Evolutionary conservation across 1,284 basidiomycete genomes (phyloP).

Genomic region (Austroboletus novae-zelandiae): DNA sequence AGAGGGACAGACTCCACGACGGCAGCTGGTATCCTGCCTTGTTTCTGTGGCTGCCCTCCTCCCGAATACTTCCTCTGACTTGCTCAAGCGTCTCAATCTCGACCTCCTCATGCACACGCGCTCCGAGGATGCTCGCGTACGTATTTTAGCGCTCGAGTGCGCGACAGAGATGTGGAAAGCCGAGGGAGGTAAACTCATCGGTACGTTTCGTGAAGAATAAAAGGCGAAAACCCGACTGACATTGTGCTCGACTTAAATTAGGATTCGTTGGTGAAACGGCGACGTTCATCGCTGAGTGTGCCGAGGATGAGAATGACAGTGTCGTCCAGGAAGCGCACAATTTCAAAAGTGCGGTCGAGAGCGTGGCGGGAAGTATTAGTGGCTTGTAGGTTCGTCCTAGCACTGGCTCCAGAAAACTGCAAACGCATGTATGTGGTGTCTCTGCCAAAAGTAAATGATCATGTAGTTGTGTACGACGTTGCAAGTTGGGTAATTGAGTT

Average conservation of each 20-base stretch:
- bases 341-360: slow-evolving; percentile 67
- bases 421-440: neutral
- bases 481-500: no score
- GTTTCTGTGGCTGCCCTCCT: slow-evolving; percentile 16
- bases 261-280: slow-evolving; percentile 75
- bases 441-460: neutral
- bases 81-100: slow-evolving; percentile 81
- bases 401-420: neutral
- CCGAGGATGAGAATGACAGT: slow-evolving; percentile 79
- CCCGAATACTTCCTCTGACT: slow-evolving; percentile 27
- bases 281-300: slow-evolving; percentile 80
- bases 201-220: slow-evolving; percentile 39
- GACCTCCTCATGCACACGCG: slow-evolving; percentile 87
- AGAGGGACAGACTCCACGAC: slow-evolving; percentile 5
- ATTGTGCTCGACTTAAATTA: slow-evolving; percentile 22
- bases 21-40: slow-evolving; percentile 17
- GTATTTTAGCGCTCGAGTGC: slow-evolving; percentile 70
- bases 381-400: slow-evolving; percentile 35
- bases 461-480: no score
- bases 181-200: slow-evolving; percentile 70
- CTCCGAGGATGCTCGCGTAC: slow-evolving; percentile 66
- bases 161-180: slow-evolving; percentile 76
- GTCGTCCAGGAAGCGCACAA: slow-evolving; percentile 66
- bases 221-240: neutral
- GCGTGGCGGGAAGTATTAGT: slow-evolving; percentile 63